These are phyloP conservation scores for Zygotorulaspora danielsina DNA, from an alignment of 805 yeast species.

Conservation along the genomic window DNA sequence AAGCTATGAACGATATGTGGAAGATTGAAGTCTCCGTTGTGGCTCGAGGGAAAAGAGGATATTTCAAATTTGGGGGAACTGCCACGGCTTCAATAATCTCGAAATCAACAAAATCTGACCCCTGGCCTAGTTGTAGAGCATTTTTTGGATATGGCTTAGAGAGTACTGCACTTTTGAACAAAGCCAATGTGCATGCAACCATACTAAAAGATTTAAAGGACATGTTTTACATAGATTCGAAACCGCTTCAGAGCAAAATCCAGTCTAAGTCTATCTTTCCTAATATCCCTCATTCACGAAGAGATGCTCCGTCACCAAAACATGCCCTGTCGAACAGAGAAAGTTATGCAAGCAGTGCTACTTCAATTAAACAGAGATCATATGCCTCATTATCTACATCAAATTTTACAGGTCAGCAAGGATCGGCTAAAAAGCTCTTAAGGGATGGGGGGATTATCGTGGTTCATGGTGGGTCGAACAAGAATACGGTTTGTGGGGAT, in stretches of 20 bases:
- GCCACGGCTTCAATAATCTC: conserved; percentile 35
- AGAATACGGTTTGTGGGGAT: conserved; percentile 41
- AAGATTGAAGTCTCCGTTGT: conserved; percentile 38
- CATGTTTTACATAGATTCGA: conserved; percentile 20
- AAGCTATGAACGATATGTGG: conserved; percentile 42
- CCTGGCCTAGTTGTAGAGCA: conserved; percentile 37
- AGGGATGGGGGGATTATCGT: conserved; percentile 23
- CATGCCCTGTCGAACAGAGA: conserved; percentile 5
- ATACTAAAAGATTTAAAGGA: conserved; percentile 23
- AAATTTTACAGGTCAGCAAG: conserved; percentile 1
- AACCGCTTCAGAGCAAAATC: conserved; percentile 4
- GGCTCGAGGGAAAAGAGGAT: conserved; percentile 36
- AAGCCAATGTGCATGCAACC: conserved; percentile 12
- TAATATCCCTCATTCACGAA: conserved; percentile 19
- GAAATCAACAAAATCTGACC: conserved; percentile 10
- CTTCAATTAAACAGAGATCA: conserved; percentile 4
- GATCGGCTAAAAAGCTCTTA: neutral
- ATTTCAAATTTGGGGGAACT: conserved; percentile 37
- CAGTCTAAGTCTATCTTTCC: conserved; percentile 17
- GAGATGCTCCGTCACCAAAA: conserved; percentile 6
- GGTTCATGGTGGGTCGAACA: conserved; percentile 40
- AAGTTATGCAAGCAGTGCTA: neutral
- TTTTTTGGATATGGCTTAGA: conserved; percentile 34
- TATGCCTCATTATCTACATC: conserved; percentile 5
- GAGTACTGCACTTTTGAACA: conserved; percentile 16